Evolutionary conservation across 1,284 basidiomycete genomes (phyloP).

Genomic region (Sanguinoderma infundibulare): DNA sequence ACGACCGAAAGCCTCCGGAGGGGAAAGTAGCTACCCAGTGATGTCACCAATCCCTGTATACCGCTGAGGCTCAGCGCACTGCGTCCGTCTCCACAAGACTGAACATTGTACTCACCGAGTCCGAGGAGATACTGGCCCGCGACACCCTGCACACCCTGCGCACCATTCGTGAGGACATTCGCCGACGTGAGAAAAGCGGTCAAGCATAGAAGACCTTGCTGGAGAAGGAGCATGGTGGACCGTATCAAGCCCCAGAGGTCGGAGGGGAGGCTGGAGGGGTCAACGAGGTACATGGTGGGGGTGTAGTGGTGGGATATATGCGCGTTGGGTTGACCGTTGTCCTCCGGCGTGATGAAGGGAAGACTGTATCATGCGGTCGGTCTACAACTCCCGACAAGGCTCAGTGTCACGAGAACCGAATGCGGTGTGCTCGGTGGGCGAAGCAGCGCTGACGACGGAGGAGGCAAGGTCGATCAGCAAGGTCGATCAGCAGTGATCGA

Average conservation of each 20-base stretch:
- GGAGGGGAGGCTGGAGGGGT: slow-evolving; percentile 26
- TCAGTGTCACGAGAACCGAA: not conserved
- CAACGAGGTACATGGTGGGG: slow-evolving; percentile 30
- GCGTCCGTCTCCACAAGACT: not conserved
- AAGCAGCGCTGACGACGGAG: not conserved
- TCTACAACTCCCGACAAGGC: not conserved
- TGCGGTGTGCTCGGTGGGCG: not conserved
- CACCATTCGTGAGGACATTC: slow-evolving; percentile 19
- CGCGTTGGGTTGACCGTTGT: not conserved
- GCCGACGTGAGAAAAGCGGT: slow-evolving; percentile 32
- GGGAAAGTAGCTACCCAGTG: slow-evolving; percentile 58
- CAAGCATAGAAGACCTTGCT: slow-evolving; percentile 30
- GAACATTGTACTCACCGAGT: slow-evolving; percentile 46
- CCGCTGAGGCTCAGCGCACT: not conserved
- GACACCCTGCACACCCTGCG: slow-evolving; percentile 18
- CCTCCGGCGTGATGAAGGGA: slow-evolving; percentile 5
- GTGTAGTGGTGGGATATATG: slow-evolving; percentile 19
- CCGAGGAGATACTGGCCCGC: slow-evolving; percentile 57
- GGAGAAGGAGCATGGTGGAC: slow-evolving; percentile 28
- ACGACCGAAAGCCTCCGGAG: not conserved
- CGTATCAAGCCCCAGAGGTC: slow-evolving; percentile 30
- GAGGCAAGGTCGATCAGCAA: not conserved
- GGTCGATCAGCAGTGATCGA: not conserved
- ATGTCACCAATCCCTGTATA: slow-evolving; percentile 72
- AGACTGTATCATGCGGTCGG: slow-evolving; percentile 10